These are phyloP conservation scores for Hypomyces perniciosus DNA, from an alignment of 2,329 filamentous ascomycete genomes.

Conservation along the genomic window DNA sequence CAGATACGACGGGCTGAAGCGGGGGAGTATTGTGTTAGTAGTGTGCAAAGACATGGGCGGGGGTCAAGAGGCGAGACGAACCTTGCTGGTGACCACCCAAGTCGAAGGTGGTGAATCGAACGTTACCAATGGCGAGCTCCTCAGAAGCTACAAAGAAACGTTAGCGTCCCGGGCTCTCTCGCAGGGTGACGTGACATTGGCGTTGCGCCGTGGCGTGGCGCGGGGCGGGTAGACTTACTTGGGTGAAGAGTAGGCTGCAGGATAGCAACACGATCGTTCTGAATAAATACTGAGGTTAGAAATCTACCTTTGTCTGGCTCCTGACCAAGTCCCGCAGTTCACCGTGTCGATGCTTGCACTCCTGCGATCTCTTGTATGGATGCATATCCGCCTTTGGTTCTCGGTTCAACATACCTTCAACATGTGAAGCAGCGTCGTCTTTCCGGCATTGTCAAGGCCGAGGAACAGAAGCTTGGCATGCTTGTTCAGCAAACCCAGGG, in stretches of 20 bases:
- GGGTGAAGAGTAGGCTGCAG: constrained; percentile 87
- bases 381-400: neutral
- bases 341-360: neutral
- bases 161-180: constrained; percentile 10
- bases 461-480: constrained; percentile 93
- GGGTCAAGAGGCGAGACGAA: constrained; percentile 29
- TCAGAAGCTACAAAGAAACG: constrained; percentile 59
- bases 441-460: constrained; percentile 89
- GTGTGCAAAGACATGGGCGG: neutral
- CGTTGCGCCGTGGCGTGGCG: neutral
- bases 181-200: neutral
- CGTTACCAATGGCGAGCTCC: constrained; percentile 87
- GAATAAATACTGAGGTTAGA: constrained; percentile 19
- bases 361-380: neutral
- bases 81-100: constrained; percentile 90
- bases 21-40: constrained; percentile 3
- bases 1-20: constrained; percentile 77
- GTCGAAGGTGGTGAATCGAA: constrained; percentile 92
- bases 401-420: constrained; percentile 63
- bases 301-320: constrained; percentile 5
- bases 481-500: constrained; percentile 86
- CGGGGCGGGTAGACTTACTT: constrained; percentile 51
- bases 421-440: constrained; percentile 92
- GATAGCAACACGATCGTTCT: constrained; percentile 91
- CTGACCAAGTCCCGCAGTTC: neutral